Conservation (phyloP, 495 filamentous ascomycete species). For the Elaphomyces granulatus region DNA sequence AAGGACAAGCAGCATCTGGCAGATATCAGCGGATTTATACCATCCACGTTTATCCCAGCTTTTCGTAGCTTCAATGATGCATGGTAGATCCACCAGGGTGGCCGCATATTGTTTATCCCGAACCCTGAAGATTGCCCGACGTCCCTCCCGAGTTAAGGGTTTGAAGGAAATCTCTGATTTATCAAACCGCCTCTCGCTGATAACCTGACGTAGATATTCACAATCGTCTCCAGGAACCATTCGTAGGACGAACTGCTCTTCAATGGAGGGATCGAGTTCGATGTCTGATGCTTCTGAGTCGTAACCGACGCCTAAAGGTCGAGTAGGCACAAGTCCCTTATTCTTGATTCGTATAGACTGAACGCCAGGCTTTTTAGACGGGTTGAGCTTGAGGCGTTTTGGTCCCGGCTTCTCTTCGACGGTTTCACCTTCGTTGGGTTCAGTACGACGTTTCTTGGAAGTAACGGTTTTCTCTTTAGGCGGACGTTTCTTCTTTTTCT, state of each 20-base stretch:
- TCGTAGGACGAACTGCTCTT: constrained; percentile 76
- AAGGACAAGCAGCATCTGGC: constrained; percentile 84
- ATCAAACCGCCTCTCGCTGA: constrained; percentile 63
- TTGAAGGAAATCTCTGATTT: constrained; percentile 53
- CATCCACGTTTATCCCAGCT: constrained; percentile 84
- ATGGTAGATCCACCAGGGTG: constrained; percentile 73
- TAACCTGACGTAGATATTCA: constrained; percentile 58
- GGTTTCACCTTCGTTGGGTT: constrained; percentile 11
- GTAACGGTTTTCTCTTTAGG: constrained; percentile 5
- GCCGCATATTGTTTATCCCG: constrained; percentile 62
- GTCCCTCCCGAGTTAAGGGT: constrained; percentile 59
- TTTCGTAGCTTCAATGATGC: constrained; percentile 90
- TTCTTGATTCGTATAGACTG: constrained; percentile 40
- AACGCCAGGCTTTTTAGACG: constrained; percentile 28
- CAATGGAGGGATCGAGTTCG: constrained; percentile 72
- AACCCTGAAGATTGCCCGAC: constrained; percentile 58
- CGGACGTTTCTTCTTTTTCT: constrained; percentile 33
- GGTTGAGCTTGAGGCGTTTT: constrained; percentile 31
- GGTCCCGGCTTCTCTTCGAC: constrained; percentile 15
- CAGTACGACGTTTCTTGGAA: constrained; percentile 29
- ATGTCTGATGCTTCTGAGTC: constrained; percentile 92
- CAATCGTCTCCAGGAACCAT: constrained; percentile 77
- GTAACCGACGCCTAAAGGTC: constrained; percentile 71
- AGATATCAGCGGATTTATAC: constrained; percentile 89
- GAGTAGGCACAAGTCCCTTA: constrained; percentile 45